A percentile compares a stretch with the other conserved stretches of the same genome.
These are phyloP conservation scores for Lasiodiplodia citricola DNA, from an alignment of 2,329 filamentous ascomycete species.

Conservation along the genomic window DNA sequence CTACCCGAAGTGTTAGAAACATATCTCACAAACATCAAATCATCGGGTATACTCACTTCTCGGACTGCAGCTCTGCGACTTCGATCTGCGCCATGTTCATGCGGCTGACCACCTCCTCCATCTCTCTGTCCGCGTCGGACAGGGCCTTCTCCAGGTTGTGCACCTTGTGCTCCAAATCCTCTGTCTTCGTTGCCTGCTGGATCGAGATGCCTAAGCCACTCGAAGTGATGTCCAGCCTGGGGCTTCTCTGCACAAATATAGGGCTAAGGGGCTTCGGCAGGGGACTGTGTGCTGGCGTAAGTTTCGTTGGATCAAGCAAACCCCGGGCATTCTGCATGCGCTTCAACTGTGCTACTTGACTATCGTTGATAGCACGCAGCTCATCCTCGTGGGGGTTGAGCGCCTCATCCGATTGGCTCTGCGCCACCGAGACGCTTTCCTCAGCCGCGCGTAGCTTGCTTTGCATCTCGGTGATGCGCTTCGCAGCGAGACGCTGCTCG, in stretches of 20 bases:
- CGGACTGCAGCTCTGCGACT: conserved; percentile 77
- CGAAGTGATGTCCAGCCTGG: conserved; percentile 65
- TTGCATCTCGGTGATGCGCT: conserved; percentile 84
- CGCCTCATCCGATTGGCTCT: conserved; percentile 84
- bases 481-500: conserved; percentile 79
- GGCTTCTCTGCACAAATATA: conserved; percentile 63
- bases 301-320: conserved; percentile 32
- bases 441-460: conserved; percentile 79
- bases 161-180: conserved; percentile 77
- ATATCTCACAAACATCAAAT: not conserved
- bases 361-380: conserved; percentile 74
- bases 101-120: conserved; percentile 80
- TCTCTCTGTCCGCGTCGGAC: conserved; percentile 75
- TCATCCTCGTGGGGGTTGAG: conserved; percentile 87
- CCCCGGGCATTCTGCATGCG: conserved; percentile 62
- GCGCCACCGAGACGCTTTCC: conserved; percentile 80
- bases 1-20: conserved; percentile 39
- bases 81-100: conserved; percentile 87
- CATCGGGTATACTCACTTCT: conserved; percentile 52
- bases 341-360: conserved; percentile 75
- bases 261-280: conserved; percentile 66
- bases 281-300: conserved; percentile 51
- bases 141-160: conserved; percentile 84
- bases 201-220: conserved; percentile 65
- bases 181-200: conserved; percentile 74